Evolutionary conservation across 495 filamentous ascomycete genomes (phyloP).

Genomic region (Aspergillus ellipticus): DNA sequence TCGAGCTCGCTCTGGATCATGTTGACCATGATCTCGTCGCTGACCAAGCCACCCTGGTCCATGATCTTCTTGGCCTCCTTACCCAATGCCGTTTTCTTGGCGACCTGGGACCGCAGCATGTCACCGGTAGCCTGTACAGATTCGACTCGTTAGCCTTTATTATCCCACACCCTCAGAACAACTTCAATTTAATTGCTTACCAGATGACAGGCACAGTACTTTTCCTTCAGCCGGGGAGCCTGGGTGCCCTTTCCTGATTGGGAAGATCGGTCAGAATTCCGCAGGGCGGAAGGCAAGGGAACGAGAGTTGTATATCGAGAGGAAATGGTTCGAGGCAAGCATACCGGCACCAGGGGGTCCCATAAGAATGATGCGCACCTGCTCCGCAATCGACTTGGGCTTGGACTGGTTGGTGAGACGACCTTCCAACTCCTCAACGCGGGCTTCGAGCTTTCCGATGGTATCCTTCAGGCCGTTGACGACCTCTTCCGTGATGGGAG

Average conservation of each 20-base stretch:
- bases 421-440: constrained; percentile 73
- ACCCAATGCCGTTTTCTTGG: constrained; percentile 93
- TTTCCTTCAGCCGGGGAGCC: constrained; percentile 95
- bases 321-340: constrained; percentile 1
- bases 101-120: constrained; percentile 98
- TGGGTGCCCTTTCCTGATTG: constrained; percentile 94
- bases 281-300: constrained; percentile 10
- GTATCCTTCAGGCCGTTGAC: constrained; percentile 70
- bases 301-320: neutral
- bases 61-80: constrained; percentile 99
- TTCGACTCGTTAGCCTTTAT: constrained; percentile 6
- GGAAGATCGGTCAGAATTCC: constrained; percentile 22
- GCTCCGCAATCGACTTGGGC: constrained; percentile 48
- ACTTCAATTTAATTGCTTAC: constrained; percentile 47
- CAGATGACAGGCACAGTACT: constrained; percentile 93
- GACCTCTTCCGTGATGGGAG: constrained; percentile 74
- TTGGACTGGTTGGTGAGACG: constrained; percentile 52
- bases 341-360: constrained; percentile 95
- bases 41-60: constrained; percentile 95
- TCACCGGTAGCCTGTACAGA: constrained; percentile 83
- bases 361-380: constrained; percentile 94
- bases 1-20: constrained; percentile 99
- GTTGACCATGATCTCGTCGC: constrained; percentile 97
- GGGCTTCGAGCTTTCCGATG: constrained; percentile 77
- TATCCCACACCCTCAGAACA: neutral